Evolutionary conservation across 768 basidiomycete species (phyloP), one percentile per base, ranked within the genome.

Genomic region (Suillus decipiens): DNA sequence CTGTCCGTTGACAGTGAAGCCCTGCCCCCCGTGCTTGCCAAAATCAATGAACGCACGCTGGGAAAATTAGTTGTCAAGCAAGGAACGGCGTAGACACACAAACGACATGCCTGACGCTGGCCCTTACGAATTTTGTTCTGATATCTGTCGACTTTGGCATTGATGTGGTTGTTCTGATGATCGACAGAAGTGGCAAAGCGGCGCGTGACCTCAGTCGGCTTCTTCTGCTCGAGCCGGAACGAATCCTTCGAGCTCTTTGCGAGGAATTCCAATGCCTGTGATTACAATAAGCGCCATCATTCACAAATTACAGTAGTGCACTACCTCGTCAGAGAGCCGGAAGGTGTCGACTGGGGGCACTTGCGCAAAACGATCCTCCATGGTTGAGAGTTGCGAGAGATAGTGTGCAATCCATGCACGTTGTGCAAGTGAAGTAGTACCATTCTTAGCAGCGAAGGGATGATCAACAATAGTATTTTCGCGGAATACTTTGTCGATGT

Each of bases 41-140:
- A 81, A 68, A 48, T 66, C 63, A 1, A 78, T 63, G 1, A 33
- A 60, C n/a, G 61, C 61, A 24, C 65, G 41, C 75, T 75, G 34
- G 31, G 10, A 61, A 3, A 59, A 43, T 60, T 12, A 28, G 24
- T 12, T 14, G 15, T 31, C 47, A 63, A 8, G 28, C 5, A 37
- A 50, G 10, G 31, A 36, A 53, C 12, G 5, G 3, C 22, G 36
- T 2, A 22, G 24, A 45, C 8, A 28, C 24, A 3, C 34, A 5
- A 55, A 41, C 19, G 28, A 68, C 75, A 62, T 65, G 82, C 86
- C 74, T 81, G 78, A n/a, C 73, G 67, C 0, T 39, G 31, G 10
- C 79, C 75, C 34, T 76, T 59, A 2, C 67, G 74, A 7, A 80
- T 63, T 47, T 66, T 72, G 33, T 67, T 69, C 37, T 76, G 73